Percentiles rank a stretch among this genome's conserved stretches.
Evolutionary conservation across 768 basidiomycete genomes (phyloP).

Genomic region (Tricholoma matsutake): DNA sequence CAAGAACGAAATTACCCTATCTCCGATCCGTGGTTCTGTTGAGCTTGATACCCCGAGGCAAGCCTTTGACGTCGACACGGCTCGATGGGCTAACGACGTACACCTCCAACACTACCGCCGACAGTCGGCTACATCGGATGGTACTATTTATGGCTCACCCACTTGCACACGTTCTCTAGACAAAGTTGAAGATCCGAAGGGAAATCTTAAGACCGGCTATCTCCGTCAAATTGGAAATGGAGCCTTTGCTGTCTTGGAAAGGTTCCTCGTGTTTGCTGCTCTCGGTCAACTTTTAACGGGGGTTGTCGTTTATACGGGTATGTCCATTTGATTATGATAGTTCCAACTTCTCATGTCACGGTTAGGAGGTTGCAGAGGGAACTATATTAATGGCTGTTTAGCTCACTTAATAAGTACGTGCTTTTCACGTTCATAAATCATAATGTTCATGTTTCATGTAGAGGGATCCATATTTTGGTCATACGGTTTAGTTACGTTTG

Average conservation of each 20-base stretch:
- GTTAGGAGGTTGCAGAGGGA: slow-evolving; percentile 71
- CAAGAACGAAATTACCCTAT: slow-evolving; percentile 35
- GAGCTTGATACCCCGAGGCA: slow-evolving; percentile 29
- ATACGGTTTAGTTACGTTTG: slow-evolving; percentile 86
- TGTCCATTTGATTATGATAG: slow-evolving; percentile 3
- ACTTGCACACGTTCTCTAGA: slow-evolving; percentile 55
- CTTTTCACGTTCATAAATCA: slow-evolving; percentile 1
- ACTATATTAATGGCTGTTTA: slow-evolving; percentile 77
- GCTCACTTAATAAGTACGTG: slow-evolving; percentile 88
- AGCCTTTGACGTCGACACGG: slow-evolving; percentile 34
- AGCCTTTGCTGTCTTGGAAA: slow-evolving; percentile 54
- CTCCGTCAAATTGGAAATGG: slow-evolving; percentile 42
- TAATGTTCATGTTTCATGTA: slow-evolving; percentile 25
- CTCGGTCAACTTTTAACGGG: slow-evolving; percentile 67
- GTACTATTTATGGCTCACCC: slow-evolving; percentile 47
- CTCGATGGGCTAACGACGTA: slow-evolving; percentile 53
- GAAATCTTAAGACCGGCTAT: slow-evolving; percentile 20
- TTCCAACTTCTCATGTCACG: slow-evolving; percentile 7
- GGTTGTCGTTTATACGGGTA: slow-evolving; percentile 75
- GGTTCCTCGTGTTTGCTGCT: slow-evolving; percentile 67
- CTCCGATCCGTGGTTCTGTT: slow-evolving; percentile 24
- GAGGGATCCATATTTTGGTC: slow-evolving; percentile 93
- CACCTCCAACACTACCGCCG: slow-evolving; percentile 36
- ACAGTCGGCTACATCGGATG: slow-evolving; percentile 47
- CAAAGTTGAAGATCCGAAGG: slow-evolving; percentile 46